Conservation (phyloP, 768 basidiomycete genomes). For the Suillus subluteus region DNA sequence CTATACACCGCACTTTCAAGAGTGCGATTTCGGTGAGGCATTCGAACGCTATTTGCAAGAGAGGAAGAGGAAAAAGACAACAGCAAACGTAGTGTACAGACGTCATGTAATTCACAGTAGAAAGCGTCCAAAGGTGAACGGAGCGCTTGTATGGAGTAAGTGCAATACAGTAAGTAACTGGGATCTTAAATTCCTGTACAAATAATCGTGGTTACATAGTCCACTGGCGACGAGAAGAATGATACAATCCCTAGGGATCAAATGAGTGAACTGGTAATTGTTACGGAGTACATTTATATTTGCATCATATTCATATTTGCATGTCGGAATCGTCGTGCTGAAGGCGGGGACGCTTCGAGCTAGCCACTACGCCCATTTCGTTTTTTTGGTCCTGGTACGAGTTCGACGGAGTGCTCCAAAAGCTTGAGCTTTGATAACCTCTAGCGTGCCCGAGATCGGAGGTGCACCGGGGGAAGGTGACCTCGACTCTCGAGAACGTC, state of each 20-base stretch:
- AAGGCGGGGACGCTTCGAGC: slow-evolving; percentile 48
- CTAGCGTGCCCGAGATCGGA: slow-evolving; percentile 76
- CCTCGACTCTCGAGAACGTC: slow-evolving; percentile 48
- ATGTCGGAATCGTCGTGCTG: slow-evolving; percentile 52
- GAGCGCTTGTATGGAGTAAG: slow-evolving; percentile 28
- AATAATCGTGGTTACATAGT: slow-evolving; percentile 24
- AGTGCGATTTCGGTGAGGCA: no score
- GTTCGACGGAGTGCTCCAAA: slow-evolving; percentile 85
- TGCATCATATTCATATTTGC: slow-evolving; percentile 35
- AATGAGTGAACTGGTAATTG: neutral
- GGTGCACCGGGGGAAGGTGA: slow-evolving; percentile 52
- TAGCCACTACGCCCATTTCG: slow-evolving; percentile 46
- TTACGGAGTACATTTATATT: slow-evolving; percentile 8
- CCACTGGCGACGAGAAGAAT: slow-evolving; percentile 16
- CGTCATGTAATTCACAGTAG: no score
- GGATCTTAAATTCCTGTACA: slow-evolving; percentile 32
- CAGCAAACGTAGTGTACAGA: no score
- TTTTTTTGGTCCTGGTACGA: slow-evolving; percentile 71
- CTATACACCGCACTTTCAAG: no score
- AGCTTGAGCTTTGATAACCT: slow-evolving; percentile 89
- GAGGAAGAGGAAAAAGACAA: no score
- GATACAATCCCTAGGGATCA: slow-evolving; percentile 10
- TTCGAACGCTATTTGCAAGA: no score
- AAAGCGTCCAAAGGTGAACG: no score
- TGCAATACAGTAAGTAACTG: slow-evolving; percentile 30